Base-by-base conservation (phyloP, 2,329 filamentous ascomycete species). In the Hypoxylon sp. region DNA sequence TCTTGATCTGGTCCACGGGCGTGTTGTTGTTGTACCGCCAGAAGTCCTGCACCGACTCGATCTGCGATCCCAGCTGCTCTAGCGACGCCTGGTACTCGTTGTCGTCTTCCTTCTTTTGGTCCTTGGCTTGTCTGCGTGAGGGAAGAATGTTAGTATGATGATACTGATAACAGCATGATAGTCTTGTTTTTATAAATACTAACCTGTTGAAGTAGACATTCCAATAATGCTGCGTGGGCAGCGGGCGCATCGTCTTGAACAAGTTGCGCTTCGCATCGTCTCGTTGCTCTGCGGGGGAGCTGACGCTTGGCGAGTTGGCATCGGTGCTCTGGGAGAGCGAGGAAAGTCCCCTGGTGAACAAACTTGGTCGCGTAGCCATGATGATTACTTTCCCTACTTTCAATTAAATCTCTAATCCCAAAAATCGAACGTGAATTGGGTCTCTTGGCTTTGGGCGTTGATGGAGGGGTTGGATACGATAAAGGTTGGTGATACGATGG, bases 201-300 rank as follows among this genome's bases (percentile, higher is more conserved):
- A 68, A 82, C 74, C 82, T 75, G 69, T 87, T 83, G 67, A 87
- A 86, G 69, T 80, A 89, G 62, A 90, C 85, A 62, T 87, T 79
- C 83, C 90, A 90, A 74, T 89, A 90, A 70, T 92, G 86, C 74
- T 92, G 88, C 19, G 89, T 88, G 11, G 88, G 84, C 60, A 91
- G 77, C 41, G 87, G 80, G 44, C 90, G 79, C 78, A 83, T 86
- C 19, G 85, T 80, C 71, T 90, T 86, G 62, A 90, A 79, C 71
- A 92, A 89, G 76, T 91, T 91, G 75, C 88, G 85, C 84, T 91
- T 91, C 48, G 88, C 88, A 72, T 88, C 85, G 71, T 89, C 88
- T 65, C 89, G 86, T 71, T 85, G 80, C 65, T 86, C 83, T 46
- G 89, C 87, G 17, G 89, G 88, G 7, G 88, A 89, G 59, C 79